Evolutionary conservation across 2,329 filamentous ascomycete species (phyloP), one percentile per base, ranked within the genome.

Genomic region (Parascedosporium putredinis): DNA sequence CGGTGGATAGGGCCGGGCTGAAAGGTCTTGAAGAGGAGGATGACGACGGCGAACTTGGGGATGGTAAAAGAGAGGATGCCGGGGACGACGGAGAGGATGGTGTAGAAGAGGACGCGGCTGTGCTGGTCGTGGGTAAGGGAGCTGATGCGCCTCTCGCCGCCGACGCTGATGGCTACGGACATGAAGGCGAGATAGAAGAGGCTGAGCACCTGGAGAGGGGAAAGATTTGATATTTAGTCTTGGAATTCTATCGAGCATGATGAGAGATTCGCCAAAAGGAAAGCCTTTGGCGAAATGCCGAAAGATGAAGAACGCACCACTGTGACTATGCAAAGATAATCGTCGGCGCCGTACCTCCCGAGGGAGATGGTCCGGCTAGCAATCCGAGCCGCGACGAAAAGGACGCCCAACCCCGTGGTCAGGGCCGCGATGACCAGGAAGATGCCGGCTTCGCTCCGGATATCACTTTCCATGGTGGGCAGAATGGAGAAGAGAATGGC

Each of bases 21-120:
- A 42, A 70, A 54, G 7, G 70, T 57, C 4, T 64, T 61, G 4
- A 58, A 59, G 4, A 71, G 58, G 3, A 71, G 60, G 2, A 60
- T 56, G 7, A 69, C 62, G 40, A 69, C 67, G 29, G 67, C 67
- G 5, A 71, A 58, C 55, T 71, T 71, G 4, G 68, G 69, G 1
- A 70, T 47, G 2, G 55, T 61, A 49, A 71, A 70, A 1, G 66
- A 64, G 52, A 67, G 53, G 10, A 71, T 56, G 4, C 66, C 66
- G 2, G 65, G 62, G 1, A 58, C 55, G 51, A 70, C 70, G 18
- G 60, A 63, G 29, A 62, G 55, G 9, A 66, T 58, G 4, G 64
- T 68, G 53, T 60, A 71, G 29, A 66, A 55, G 18, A 64, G 58
- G 33, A 61, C 60, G 10, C 55, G 55, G 4, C 56, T 52, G 43